Percentiles rank a stretch among this genome's conserved stretches.
Conservation (phyloP, 1,139 yeast genomes). For the Zygosaccharomyces pseudobailii region DNA sequence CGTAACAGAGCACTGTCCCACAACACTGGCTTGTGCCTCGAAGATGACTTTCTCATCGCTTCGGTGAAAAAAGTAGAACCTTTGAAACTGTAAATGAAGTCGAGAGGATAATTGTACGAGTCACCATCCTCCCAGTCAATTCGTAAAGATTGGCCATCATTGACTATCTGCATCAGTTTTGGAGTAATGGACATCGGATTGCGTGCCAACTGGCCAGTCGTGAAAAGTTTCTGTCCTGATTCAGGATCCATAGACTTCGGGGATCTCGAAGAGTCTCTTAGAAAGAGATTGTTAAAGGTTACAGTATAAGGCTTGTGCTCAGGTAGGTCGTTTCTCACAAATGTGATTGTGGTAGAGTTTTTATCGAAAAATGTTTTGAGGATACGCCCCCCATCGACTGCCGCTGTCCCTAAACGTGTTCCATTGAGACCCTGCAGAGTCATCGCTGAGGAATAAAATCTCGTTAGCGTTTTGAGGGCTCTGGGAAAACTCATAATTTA, state of each 20-base stretch:
- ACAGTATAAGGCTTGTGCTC: conserved; percentile 30
- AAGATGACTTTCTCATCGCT: conserved; percentile 31
- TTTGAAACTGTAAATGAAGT: conserved; percentile 44
- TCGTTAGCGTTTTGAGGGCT: not conserved
- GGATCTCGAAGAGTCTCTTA: conserved; percentile 60
- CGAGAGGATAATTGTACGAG: conserved; percentile 42
- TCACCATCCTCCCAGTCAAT: conserved; percentile 58
- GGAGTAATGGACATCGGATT: conserved; percentile 36
- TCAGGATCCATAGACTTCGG: conserved; percentile 48
- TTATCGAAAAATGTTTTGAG: conserved; percentile 17
- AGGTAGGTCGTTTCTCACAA: conserved; percentile 13
- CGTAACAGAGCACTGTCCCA: conserved; percentile 41
- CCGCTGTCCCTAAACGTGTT: not conserved
- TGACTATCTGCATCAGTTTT: conserved; percentile 29
- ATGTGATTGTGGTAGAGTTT: conserved; percentile 23
- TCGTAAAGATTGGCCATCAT: conserved; percentile 35
- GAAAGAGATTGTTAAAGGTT: conserved; percentile 50
- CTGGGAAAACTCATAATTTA: not conserved
- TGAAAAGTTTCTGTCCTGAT: conserved; percentile 61
- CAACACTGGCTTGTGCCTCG: conserved; percentile 35
- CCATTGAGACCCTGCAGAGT: not conserved
- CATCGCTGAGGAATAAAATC: not conserved
- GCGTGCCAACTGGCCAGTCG: conserved; percentile 48
- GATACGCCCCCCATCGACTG: conserved; percentile 13
- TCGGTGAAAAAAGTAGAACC: conserved; percentile 38